Evolutionary conservation across 176 grass and related monocot genomes (phyloP), one percentile per base, ranked within the genome.

Genomic region (Carex littledalei): DNA sequence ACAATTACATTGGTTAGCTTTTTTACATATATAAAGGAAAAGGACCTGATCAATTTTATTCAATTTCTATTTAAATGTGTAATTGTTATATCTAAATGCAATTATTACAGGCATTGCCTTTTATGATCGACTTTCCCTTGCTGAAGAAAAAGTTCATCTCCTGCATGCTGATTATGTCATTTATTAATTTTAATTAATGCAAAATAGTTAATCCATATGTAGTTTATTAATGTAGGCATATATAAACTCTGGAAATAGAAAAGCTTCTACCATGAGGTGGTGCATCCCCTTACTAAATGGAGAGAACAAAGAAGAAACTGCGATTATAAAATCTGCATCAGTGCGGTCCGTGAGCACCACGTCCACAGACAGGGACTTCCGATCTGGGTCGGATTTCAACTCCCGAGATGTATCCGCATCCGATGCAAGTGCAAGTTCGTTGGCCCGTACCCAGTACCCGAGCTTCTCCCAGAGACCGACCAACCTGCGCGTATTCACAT

Each of bases 401-500:
- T 94, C 91, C 59, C 8, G 78, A 67, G 84, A 95, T 69, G 90
- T 59, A 70, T 95, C 91, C 0, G 91, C 71, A 66, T 95, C 93
- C 0, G 91, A 90, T 63, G 63, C 86, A 79, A 91, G 93, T 22
- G 63, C 87, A 0, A 88, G 93, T 32, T 99, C 97, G 0, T 85
- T 96, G 73, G 87, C 79, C 26, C 90, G 91, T 82, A 83, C 85
- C 6, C 90, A 92, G 54, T 99, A 91, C 39, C 91, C 90, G 6
- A 94, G 91, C 84, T 99, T 99, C 88, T 92, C 97, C 45, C 93
- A 99, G 72, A 88, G 62, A 6, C 90, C 88, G 9, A 76, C 84
- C 85, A 94, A 99, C 85, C 91, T 99, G 55, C 89, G 93, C 81
- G 90, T 87, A n/a, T 99, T 99, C 86, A 59, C 97, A 18, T 96